Conservation (phyloP, 768 basidiomycete species). For the Phlebiopsis flavidoalba region DNA sequence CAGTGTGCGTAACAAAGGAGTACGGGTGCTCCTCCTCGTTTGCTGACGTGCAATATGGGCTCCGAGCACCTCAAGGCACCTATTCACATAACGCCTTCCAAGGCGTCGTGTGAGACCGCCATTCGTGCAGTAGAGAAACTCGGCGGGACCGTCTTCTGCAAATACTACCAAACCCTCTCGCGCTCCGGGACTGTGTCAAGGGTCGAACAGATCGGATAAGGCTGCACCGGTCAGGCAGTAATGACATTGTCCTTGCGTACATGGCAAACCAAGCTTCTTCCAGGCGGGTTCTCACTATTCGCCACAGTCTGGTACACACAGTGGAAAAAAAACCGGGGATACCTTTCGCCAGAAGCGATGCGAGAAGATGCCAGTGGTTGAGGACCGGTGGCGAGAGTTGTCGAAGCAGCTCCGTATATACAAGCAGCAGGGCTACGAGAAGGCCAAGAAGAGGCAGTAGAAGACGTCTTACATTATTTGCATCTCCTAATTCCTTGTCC, state of each 20-base stretch:
- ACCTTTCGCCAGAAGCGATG: slow-evolving; percentile 58
- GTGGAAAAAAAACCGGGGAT: slow-evolving; percentile 73
- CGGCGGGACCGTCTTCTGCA: slow-evolving; percentile 83
- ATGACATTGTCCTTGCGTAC: slow-evolving; percentile 21
- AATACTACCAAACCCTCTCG: slow-evolving; percentile 87
- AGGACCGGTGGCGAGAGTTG: slow-evolving; percentile 66
- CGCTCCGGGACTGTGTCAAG: slow-evolving; percentile 74
- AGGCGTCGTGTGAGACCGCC: slow-evolving; percentile 83
- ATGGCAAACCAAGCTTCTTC: background rate
- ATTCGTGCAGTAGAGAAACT: slow-evolving; percentile 76
- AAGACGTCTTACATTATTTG: slow-evolving; percentile 11
- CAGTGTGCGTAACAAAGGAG: slow-evolving; percentile 42
- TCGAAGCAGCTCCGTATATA: slow-evolving; percentile 57
- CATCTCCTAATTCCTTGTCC: slow-evolving; percentile 9
- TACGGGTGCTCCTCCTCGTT: background rate
- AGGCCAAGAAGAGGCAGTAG: slow-evolving; percentile 25
- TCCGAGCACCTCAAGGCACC: slow-evolving; percentile 59
- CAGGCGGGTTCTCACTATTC: background rate
- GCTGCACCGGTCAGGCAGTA: slow-evolving; percentile 82
- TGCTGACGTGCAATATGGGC: slow-evolving; percentile 41
- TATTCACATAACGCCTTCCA: slow-evolving; percentile 76
- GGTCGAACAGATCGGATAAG: slow-evolving; percentile 61
- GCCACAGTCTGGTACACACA: slow-evolving; percentile 71
- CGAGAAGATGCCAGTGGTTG: slow-evolving; percentile 49
- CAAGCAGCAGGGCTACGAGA: slow-evolving; percentile 33